Base-by-base conservation (phyloP, 345 rosid species). In the Rhodamnia rubescens region DNA sequence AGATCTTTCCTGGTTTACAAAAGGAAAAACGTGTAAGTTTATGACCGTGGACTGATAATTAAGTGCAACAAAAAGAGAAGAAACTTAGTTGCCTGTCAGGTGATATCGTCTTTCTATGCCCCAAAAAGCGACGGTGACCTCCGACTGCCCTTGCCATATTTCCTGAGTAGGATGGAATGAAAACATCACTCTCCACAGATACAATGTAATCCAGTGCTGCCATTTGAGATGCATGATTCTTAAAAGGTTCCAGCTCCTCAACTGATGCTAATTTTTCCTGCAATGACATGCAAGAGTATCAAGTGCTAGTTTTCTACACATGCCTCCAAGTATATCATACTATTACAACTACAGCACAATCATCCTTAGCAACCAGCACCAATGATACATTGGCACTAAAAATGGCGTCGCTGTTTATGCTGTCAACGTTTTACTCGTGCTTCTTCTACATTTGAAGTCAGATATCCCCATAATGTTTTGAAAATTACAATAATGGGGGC, bases 191-290 rank as follows among this genome's bases (percentile, higher is more conserved):
- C 74, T 88, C 90, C 15, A 90, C 83, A 11, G 94, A 89, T 49
- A 91, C 93, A 56, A 85, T 54, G 87, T 92, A 90, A 88, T 92
- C 94, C 74, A 92, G 84, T 2, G 93, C 94, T 32, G 94, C 94
- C 91, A 91, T 89, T 80, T 85, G 91, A 51, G 89, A 88, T 47
- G 90, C 86, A 82, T 91, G 88, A 78, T 87, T 87, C 85, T 58
- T 83, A 81, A 91, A 91, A 20, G 93, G 93, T 55, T 82, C 85
- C 44, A 92, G 90, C 15, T 91, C 94, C 86, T 84, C 86, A 51
- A 85, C 27, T 83, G 84, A 85, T 87, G 88, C 53, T 49, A 92
- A 87, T n/a, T 83, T 90, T 84, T 91, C 92, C 89, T 92, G 58
- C 32, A 56, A 15, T 81, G 12, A 84, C 59, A 53, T 53, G 32